Percentiles rank a stretch among this genome's conserved stretches.
Evolutionary conservation across 2,329 filamentous ascomycete species (phyloP).

Genomic region (Pseudocercospora cruenta): DNA sequence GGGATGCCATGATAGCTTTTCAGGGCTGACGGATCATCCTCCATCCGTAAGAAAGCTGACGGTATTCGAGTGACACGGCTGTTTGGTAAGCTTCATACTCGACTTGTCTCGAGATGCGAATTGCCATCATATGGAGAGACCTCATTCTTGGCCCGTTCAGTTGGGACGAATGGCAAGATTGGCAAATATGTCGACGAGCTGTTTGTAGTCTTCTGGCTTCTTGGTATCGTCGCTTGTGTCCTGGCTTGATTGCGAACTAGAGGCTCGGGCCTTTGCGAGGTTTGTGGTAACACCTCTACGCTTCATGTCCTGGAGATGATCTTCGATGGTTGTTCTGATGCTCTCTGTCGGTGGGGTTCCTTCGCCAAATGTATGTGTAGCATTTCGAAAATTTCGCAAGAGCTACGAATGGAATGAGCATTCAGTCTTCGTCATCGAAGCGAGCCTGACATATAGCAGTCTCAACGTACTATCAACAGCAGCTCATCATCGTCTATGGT

Average conservation of each 20-base stretch:
- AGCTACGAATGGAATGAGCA: conserved; percentile 31
- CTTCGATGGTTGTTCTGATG: conserved; percentile 37
- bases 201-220: conserved; percentile 13
- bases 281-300: conserved; percentile 30
- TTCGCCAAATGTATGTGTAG: conserved; percentile 41
- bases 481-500: background rate
- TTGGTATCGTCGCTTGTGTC: background rate
- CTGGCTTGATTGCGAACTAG: background rate
- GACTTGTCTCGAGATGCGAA: too few relatives aligned
- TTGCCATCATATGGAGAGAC: too few relatives aligned
- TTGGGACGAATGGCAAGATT: background rate
- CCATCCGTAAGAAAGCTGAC: too few relatives aligned
- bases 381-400: conserved; percentile 41
- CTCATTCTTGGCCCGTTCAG: too few relatives aligned
- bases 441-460: background rate
- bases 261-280: conserved; percentile 24
- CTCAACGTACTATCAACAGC: background rate
- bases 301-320: conserved; percentile 39
- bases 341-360: conserved; percentile 37
- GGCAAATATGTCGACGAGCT: conserved; percentile 9
- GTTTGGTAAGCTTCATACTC: too few relatives aligned
- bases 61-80: background rate
- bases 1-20: background rate
- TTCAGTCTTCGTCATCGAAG: background rate
- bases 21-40: background rate